These are phyloP conservation scores for Carpinus viminea DNA, from an alignment of 306 rosid species.

Conservation along the genomic window DNA sequence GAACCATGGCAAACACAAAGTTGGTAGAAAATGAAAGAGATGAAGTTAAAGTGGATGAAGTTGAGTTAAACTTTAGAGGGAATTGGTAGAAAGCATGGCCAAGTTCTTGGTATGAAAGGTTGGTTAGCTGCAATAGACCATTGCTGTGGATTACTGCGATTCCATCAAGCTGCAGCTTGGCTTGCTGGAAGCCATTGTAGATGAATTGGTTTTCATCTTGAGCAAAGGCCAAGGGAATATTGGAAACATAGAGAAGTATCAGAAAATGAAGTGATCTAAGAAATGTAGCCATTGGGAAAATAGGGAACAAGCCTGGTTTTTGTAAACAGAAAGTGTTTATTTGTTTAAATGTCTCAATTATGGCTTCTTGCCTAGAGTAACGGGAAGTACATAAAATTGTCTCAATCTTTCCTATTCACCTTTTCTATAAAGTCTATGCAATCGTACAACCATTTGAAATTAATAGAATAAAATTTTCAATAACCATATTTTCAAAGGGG, in stretches of 20 bases:
- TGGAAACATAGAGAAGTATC: neutral
- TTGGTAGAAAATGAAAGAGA: neutral
- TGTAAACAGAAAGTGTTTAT: no score
- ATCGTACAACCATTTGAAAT: no score
- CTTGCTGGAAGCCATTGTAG: neutral
- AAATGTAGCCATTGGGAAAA: neutral
- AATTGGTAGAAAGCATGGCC: neutral
- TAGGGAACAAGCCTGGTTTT: neutral
- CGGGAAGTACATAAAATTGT: no score
- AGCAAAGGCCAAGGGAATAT: neutral
- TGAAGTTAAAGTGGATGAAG: neutral
- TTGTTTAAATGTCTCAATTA: neutral
- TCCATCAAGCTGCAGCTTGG: neutral
- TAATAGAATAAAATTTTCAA: no score
- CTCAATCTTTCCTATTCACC: neutral
- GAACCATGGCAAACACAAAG: constrained; percentile 5
- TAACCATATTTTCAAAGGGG: no score
- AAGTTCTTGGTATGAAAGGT: fast-evolving
- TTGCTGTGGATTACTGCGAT: neutral
- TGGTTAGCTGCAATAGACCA: constrained; percentile 1
- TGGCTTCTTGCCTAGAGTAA: no score
- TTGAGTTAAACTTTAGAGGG: neutral
- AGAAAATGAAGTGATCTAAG: neutral
- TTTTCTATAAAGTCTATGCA: neutral
- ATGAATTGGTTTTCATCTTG: neutral